Evolutionary conservation across 768 basidiomycete species (phyloP).

Genomic region (Artomyces pyxidatus): DNA sequence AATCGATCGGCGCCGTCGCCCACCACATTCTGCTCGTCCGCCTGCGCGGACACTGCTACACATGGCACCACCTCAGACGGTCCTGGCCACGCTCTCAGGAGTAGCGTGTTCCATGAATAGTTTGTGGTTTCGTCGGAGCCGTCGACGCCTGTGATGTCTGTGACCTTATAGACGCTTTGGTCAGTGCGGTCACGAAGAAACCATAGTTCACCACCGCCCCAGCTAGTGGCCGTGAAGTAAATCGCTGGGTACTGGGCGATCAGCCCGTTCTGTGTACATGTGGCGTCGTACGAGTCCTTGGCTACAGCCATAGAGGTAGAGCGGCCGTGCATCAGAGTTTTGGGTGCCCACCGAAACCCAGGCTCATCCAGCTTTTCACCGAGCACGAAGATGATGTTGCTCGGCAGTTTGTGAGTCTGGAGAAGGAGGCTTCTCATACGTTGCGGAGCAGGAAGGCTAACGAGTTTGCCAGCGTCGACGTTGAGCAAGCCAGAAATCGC

Average conservation of each 20-base stretch:
- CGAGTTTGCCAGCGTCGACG: neutral
- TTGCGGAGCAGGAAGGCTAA: neutral
- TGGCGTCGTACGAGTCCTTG: neutral
- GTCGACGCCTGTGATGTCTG: no score
- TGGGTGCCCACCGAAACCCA: neutral
- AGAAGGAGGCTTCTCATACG: neutral
- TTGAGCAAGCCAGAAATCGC: neutral
- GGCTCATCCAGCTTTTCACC: neutral
- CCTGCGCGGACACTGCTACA: no score
- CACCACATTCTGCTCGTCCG: no score
- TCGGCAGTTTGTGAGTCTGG: neutral
- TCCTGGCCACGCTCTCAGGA: no score
- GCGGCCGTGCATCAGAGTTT: neutral
- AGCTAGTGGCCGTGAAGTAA: neutral
- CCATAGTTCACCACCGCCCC: no score
- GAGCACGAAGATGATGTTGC: neutral
- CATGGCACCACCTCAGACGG: no score
- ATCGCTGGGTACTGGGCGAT: neutral
- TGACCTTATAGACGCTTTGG: no score
- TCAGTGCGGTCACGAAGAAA: no score
- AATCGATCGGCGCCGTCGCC: no score
- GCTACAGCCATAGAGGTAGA: neutral
- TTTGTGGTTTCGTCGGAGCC: no score
- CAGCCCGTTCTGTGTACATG: neutral
- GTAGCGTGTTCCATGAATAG: no score